Base-by-base conservation (phyloP, 495 filamentous ascomycete genomes). In the Aspergillus funiculosus region DNA sequence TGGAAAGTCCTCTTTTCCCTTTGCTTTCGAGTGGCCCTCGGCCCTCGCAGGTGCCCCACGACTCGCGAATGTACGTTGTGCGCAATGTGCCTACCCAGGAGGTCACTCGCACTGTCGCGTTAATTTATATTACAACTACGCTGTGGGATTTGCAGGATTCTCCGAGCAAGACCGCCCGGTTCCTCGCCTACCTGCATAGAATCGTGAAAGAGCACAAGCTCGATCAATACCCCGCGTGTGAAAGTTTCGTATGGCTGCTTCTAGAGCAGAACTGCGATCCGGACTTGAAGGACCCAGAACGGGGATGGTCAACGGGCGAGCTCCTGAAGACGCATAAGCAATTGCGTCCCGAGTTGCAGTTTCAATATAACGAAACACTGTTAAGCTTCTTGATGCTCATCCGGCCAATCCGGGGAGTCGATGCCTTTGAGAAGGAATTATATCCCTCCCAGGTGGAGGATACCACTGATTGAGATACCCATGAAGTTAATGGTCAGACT, bases 11-110 rank as follows among this genome's bases (percentile, higher is more conserved):
- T 10, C 48, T 73, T 5, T 71, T 66, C 35, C 53, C 64, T 8
- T 49, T 71, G 5, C 59, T 73, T 1, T 71, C 68, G n/a, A 70
- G 63, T 45, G 69, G 69, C 13, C 69, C 69, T 8, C 65, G 60
- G 7, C 69, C 69, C 13, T 62, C 66, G n/a, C 59, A 62, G 30
- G 64, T 73, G 1, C 69, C 69, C 15, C 53, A 59, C 0, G 62
- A 50, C 13, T 59, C 58, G 4, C 69, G 67, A 42, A 61, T 60
- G 34, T 73, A 69, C 37, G 66, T 73, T 14, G 60, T 73, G 7
- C 57, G 45, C 9, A 55, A 60, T 21, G 47, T 49, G 9, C 54
- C 58, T 11, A 70, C 64, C 9, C 65, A 67, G 43, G 69, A 73
- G 39, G 46, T 64, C 37, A 62, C 57, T 20, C 69, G 67, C 29